Base-by-base conservation (phyloP, 768 basidiomycete species). In the Hypholoma fasciculare region DNA sequence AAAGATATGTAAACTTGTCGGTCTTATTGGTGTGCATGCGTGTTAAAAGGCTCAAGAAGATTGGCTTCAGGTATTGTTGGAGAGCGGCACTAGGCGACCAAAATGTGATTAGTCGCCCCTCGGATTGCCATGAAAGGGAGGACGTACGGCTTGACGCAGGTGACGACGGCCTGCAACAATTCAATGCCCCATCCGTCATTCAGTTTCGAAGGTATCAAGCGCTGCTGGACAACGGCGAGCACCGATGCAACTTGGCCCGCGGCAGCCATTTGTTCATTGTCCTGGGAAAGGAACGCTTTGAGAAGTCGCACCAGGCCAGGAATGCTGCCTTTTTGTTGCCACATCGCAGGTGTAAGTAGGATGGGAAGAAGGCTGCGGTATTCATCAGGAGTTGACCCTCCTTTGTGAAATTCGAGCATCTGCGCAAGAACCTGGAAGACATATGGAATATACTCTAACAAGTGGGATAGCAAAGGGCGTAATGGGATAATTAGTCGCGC, bases 381-480 rank as follows among this genome's bases (percentile, higher is more conserved):
- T 55, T 89, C 83, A 0, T 77, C 72, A 1, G 96, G 94, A 2
- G 96, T 78, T 7, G 80, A 77, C 2, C 71, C 67, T 1, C 70
- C 74, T 63, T 60, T 53, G 52, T 96, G 95, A 2, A 93, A 75
- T 61, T 94, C 90, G 30, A 99, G 88, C 82, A 99, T 94, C 67
- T 98, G 97, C 0, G 95, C 90, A 46, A 98, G 85, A 63, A 99
- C 84, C 69, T 99, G 97, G 81, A 98, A 98, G 54, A 92, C 90
- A 70, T 97, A 99, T 4, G 97, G 96, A 48, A 98, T 88, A 69
- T 97, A 98, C 76, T 98, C 96, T 95, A 71, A 3, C 20, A 8
- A 12, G 40, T 37, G n/a, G 40, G 19, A 11, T n/a, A 23, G 3
- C 23, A 3, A 36, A 12, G 37, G 50, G 13, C 48, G 4, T 42